These are phyloP conservation scores for Fomitopsis pinicola DNA, from an alignment of 1,284 basidiomycete species.

Conservation along the genomic window DNA sequence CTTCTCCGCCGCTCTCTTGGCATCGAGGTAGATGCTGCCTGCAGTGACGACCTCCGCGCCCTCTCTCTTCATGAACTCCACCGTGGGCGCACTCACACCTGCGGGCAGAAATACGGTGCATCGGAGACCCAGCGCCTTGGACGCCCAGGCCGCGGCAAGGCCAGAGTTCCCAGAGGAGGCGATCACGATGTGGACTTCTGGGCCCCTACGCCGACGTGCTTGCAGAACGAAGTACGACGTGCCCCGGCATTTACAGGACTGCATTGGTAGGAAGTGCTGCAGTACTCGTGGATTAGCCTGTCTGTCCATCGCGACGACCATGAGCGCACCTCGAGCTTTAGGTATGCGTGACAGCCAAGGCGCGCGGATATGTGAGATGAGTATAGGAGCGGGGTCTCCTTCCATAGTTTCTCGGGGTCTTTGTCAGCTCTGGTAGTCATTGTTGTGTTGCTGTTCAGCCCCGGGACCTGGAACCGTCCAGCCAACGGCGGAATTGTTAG, in stretches of 20 bases:
- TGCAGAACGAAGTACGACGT: constrained; percentile 58
- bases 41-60: constrained; percentile 50
- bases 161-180: constrained; percentile 76
- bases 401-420: constrained; percentile 36
- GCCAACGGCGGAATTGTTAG: no score
- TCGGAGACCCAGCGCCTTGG: constrained; percentile 45
- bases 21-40: constrained; percentile 56
- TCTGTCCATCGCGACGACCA: background rate
- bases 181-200: constrained; percentile 53
- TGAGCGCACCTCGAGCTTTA: constrained; percentile 59
- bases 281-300: background rate
- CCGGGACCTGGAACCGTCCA: background rate
- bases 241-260: constrained; percentile 75
- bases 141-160: constrained; percentile 63
- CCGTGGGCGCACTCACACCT: constrained; percentile 42
- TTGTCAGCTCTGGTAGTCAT: constrained; percentile 1
- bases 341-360: constrained; percentile 49
- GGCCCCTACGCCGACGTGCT: constrained; percentile 44
- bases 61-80: constrained; percentile 46
- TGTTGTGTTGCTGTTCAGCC: background rate
- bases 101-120: constrained; percentile 68
- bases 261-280: constrained; percentile 61
- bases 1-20: constrained; percentile 44
- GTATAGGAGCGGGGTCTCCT: constrained; percentile 58
- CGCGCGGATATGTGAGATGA: constrained; percentile 52